These are phyloP conservation scores for Ganoderma meredithae DNA, from an alignment of 1,284 basidiomycete genomes.

Conservation along the genomic window DNA sequence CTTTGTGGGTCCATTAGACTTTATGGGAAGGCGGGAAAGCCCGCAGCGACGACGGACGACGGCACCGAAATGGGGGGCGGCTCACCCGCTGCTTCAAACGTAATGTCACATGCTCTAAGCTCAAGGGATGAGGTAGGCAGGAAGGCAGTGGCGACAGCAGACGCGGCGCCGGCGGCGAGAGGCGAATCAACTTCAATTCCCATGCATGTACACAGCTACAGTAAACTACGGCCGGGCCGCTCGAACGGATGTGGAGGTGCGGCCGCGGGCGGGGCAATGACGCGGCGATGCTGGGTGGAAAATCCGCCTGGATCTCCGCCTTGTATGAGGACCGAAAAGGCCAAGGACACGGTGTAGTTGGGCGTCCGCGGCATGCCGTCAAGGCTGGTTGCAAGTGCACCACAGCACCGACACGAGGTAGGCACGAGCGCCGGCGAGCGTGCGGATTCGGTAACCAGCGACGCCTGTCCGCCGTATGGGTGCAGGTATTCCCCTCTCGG, in stretches of 20 bases:
- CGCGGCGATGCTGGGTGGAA: neutral
- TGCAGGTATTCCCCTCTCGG: neutral
- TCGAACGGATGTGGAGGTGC: neutral
- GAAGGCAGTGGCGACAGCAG: neutral
- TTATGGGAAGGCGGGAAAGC: constrained; percentile 1
- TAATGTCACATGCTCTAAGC: neutral
- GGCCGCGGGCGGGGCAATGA: neutral
- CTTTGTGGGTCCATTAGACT: neutral
- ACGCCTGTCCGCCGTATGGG: neutral
- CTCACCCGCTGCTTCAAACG: neutral
- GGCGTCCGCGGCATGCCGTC: neutral
- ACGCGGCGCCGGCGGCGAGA: neutral
- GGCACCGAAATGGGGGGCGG: constrained; percentile 2
- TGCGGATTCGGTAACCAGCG: neutral
- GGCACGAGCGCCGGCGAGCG: constrained; percentile 1
- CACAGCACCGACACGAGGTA: constrained; percentile 1
- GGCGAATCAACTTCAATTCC: constrained; percentile 3
- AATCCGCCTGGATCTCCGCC: neutral
- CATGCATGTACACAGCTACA: neutral
- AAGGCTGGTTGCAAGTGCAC: constrained; percentile 2
- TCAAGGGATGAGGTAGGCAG: neutral
- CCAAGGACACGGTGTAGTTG: constrained; percentile 3
- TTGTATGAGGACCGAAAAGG: neutral
- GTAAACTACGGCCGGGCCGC: neutral
- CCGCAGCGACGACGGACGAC: neutral